Base-by-base conservation (phyloP, 2,329 filamentous ascomycete species). In the Aspergillus ochraceoroseus region DNA sequence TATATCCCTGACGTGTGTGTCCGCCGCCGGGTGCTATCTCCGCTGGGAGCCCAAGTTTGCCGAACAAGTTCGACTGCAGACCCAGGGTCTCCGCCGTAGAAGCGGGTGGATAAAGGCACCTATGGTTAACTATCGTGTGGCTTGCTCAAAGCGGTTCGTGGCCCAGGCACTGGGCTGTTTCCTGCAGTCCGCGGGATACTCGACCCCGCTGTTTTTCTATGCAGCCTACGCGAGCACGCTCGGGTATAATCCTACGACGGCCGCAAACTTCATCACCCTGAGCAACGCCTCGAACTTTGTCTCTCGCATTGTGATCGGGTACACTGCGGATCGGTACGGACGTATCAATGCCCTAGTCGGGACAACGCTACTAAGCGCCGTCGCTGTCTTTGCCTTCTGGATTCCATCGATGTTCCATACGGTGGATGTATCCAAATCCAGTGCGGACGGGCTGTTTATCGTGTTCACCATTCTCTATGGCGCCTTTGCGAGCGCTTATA, bases 281-380 rank as follows among this genome's bases (percentile, higher is more conserved):
- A 68, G 62, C 49, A 70, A 70, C 41, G 65, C 65, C 1, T 60
- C 62, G 2, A 69, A 68, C 35, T 63, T 63, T 3, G 50, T 64
- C 1, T 65, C 65, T 2, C 59, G 63, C 22, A 63, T 70, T 8
- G 47, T 58, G 0, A 60, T 70, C 43, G 66, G 67, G 3, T 61
- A 62, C 38, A 38, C 58, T 3, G 65, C 67, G 2, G 68, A 70
- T 43, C 53, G 58, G 3, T 49, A 63, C 7, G 67, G 68, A 7
- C 49, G 65, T 8, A 56, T 70, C 29, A 70, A 70, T 44, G 59
- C 65, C 2, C 49, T 70, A 1, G 56, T 67, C 5, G 38, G 64
- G 13, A 61, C 53, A 19, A 64, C 54, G 0, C 43, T 63, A 4
- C 39, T 63, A 28, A 62, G 62, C 28, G 46, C 59, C 2, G 46